phyloP scores from a whole-genome alignment of 2,329 filamentous ascomycete species.

The Ceratocystis variospora region DNA sequence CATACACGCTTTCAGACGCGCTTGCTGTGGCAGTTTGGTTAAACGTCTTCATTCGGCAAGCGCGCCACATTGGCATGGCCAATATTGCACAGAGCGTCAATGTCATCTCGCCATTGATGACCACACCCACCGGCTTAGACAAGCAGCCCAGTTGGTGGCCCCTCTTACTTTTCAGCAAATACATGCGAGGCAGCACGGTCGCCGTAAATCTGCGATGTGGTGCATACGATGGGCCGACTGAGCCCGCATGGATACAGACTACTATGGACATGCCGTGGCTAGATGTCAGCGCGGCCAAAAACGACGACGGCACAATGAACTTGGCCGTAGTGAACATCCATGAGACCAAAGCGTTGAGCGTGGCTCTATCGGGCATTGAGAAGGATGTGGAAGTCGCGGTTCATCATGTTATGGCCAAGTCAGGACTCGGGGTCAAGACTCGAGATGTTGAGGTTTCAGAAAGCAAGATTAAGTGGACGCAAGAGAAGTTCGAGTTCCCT shows the following conservation, averaged over 20 bases:
- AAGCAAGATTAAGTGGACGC: slow-evolving; percentile 40
- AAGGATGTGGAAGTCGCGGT: slow-evolving; percentile 40
- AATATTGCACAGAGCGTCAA: slow-evolving; percentile 68
- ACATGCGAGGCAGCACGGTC: slow-evolving; percentile 59
- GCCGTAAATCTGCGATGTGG: slow-evolving; percentile 49
- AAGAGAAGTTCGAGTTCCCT: slow-evolving; percentile 46
- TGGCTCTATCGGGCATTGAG: slow-evolving; percentile 42
- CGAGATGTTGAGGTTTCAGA: slow-evolving; percentile 38
- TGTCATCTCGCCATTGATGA: slow-evolving; percentile 66
- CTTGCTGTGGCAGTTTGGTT: slow-evolving; percentile 63
- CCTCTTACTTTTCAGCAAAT: slow-evolving; percentile 46
- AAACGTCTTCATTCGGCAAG: slow-evolving; percentile 63
- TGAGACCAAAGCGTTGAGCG: slow-evolving; percentile 45
- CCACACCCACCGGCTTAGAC: slow-evolving; percentile 45
- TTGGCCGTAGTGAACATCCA: slow-evolving; percentile 62
- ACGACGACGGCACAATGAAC: slow-evolving; percentile 44
- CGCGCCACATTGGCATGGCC: slow-evolving; percentile 58
- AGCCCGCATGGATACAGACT: slow-evolving; percentile 50
- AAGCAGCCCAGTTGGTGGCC: slow-evolving; percentile 69
- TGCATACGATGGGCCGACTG: slow-evolving; percentile 53
- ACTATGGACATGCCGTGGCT: slow-evolving; percentile 56
- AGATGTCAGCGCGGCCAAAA: slow-evolving; percentile 50
- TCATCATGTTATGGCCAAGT: slow-evolving; percentile 45
- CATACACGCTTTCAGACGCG: slow-evolving; percentile 60
- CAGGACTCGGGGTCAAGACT: slow-evolving; percentile 41